Evolutionary conservation across 2,329 filamentous ascomycete genomes (phyloP), one percentile per base, ranked within the genome.

Genomic region (Ophiostoma novo-ulmi): DNA sequence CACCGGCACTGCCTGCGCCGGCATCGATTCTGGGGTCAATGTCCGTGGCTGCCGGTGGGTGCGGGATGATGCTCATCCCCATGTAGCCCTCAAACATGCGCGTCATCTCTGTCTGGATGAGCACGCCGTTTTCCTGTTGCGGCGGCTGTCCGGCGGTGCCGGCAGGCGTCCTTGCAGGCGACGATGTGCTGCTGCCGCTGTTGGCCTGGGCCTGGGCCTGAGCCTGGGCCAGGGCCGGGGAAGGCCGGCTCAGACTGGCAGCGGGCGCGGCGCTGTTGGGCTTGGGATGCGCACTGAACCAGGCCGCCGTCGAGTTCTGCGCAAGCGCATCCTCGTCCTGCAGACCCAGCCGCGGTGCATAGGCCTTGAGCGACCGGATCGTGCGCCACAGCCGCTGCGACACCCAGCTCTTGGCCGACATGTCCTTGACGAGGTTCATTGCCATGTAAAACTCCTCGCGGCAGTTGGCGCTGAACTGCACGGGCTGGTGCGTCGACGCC

Each of bases 391-490:
- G 80, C 0, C 91, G 84, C 74, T 91, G 88, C 6, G 88, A 90
- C 1, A 93, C 88, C 80, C 87, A 91, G 36, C 88, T 91, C 75
- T 89, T 88, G 39, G 87, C 86, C 3, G 88, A 91, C 70, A 94
- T 84, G 70, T 90, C 89, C 73, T 91, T 89, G 55, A 94, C 87
- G 3, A 94, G 82, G 70, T 92, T 89, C 0, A 94, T 84, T 0
- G 89, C 90, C 84, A 91, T 88, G 80, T 93, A 92, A 76, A 94
- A 94, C 78, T 94, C 91, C 64, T 91, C 87, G 22, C 91, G 85
- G 73, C 90, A 92, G 35, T 83, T 79, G 11, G 85, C 81, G 75
- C 88, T 90, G 77, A 93, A 94, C 36, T 88, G 85, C 0, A 90
- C 85, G 0, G 91, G 91, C 0, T 90, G 89, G 76, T 94, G 91